Percentiles rank a stretch among this genome's conserved stretches.
These are phyloP conservation scores for Sugiyamaella novakii DNA, from an alignment of 1,139 yeast species.

Conservation along the genomic window DNA sequence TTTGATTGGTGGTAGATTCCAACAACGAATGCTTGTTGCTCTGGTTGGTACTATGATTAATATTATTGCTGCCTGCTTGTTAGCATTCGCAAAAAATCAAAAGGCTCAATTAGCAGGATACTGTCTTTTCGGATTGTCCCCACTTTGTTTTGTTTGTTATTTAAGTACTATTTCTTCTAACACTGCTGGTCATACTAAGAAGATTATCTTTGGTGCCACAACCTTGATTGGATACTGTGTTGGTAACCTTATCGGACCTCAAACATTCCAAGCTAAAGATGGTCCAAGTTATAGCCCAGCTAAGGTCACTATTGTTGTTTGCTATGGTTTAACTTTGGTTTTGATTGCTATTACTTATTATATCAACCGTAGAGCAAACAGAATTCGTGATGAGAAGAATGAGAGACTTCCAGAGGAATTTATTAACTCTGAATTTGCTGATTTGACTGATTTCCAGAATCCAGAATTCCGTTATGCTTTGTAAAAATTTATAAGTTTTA, in stretches of 20 bases:
- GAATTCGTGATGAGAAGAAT: conserved; percentile 38
- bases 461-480: conserved; percentile 46
- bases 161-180: conserved; percentile 55
- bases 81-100: conserved; percentile 48
- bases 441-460: conserved; percentile 68
- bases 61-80: conserved; percentile 46
- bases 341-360: conserved; percentile 36
- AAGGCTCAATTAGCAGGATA: conserved; percentile 45
- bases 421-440: conserved; percentile 56
- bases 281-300: conserved; percentile 58
- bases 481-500: too few species aligned
- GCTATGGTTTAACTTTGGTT: conserved; percentile 36
- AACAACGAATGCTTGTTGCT: conserved; percentile 47
- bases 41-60: conserved; percentile 42
- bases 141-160: conserved; percentile 52
- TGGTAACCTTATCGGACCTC: conserved; percentile 63
- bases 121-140: conserved; percentile 44
- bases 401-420: conserved; percentile 32
- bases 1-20: conserved; percentile 31
- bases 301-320: conserved; percentile 47
- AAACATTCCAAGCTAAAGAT: conserved; percentile 51
- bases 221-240: conserved; percentile 59
- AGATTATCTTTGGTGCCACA: conserved; percentile 48
- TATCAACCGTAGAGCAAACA: conserved; percentile 43
- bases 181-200: conserved; percentile 64